Base-by-base conservation (phyloP, 1,284 basidiomycete species). In the Fomitopsis betulina region DNA sequence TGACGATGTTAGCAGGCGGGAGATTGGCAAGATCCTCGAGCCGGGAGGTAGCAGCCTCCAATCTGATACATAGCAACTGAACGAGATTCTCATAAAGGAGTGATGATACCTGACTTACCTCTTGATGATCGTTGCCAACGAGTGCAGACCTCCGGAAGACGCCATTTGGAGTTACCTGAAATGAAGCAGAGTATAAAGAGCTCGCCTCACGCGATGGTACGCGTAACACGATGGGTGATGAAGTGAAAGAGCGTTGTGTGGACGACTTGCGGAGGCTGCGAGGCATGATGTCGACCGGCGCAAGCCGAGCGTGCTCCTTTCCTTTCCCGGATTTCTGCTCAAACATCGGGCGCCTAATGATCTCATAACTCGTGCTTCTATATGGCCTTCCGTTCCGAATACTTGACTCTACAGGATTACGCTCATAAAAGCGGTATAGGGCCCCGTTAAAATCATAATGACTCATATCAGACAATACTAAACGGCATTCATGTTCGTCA, bases 31-130 rank as follows among this genome's bases (percentile, higher is more conserved):
- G 81, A 71, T 99, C 96, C 75, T 99, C 96, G 30, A 99, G 85
- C 55, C 96, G 86, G 54, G 93, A 94, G 8, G 95, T 96, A 2
- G 94, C 94, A 49, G 97, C 96, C 80, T 96, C 91, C 55, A 94
- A 82, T 62, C 92, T 92, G 67, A 30, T 27, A 60, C 15, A 53
- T 65, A 49, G 58, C 39, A 33, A 23, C 42, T 50, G 37, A 47
- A 39, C 13, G 19, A 9, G n/a, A 51, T 37, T 30, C 53, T 10
- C 10, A 15, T 9, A 35, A 17, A 30, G 32, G 17, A 19, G 30
- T 27, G 13, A 51, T 25, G 58, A 54, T 23, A 15, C n/a, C 15
- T 27, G 13, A 73, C 82, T 58, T 69, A 93, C 93, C 93, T 83
- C 74, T 91, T 91, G 69, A 91, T 87, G 62, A 91, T 86, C n/a